Base-by-base conservation (phyloP, 2,329 filamentous ascomycete species). In the Talaromyces pinophilus region DNA sequence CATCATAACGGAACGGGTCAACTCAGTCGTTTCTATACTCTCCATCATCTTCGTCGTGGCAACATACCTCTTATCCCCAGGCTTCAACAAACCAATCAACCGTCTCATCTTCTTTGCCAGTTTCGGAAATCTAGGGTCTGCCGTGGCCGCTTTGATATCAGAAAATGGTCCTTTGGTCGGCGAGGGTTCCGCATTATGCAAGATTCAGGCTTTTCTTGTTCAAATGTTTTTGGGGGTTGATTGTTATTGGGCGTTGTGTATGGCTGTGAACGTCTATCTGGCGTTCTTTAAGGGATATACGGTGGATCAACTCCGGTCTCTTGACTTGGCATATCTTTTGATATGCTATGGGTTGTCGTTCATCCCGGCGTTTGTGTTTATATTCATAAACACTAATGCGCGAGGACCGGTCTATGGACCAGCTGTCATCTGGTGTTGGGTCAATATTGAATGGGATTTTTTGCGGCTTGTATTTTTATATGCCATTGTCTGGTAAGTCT, bases 391-490 rank as follows among this genome's bases (percentile, higher is more conserved):
- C 65, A 82, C 83, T 55, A 69, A 74, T 7, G 70, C 72, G 0
- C 75, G 80, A 25, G 85, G 85, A 3, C 84, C 82, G 3, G 84
- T 92, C 62, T 92, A 92, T 72, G 91, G 90, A 1, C 82, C 89
- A 71, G 90, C 91, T 28, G 86, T 84, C 1, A 77, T 93, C 13
- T 94, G 91, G 91, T 94, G 91, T 73, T 93, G 91, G 91, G 83
- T 93, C 17, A 79, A 82, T 2, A 73, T 79, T 2, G 78, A 85
- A 4, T 92, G 88, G 84, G 88, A 91, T 61, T 84, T 88, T 67
- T 86, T 90, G 78, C 87, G 91, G 50, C 87, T 93, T 64, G 84
- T 85, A 2, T 86, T 87, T 44, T 92, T 92, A 72, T 94, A 93
- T 55, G 75, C 70, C 0, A 74, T 73, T 7, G 72, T 76, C 17